Conservation (phyloP, 805 yeast genomes). For the Osmozyma mogii region DNA sequence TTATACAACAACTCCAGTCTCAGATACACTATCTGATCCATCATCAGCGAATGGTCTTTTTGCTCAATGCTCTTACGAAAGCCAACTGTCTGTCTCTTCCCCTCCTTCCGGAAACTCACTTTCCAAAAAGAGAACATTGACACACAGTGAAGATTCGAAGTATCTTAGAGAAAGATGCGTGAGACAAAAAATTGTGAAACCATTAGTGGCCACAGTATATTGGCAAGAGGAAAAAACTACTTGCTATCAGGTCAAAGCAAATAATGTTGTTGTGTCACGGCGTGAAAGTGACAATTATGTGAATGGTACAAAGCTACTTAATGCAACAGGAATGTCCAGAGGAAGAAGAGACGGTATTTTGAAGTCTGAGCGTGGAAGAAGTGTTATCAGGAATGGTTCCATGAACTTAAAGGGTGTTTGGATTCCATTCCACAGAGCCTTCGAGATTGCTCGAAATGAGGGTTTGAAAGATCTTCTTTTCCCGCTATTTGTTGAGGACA, state of each 20-base stretch:
- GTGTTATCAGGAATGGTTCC: constrained; percentile 28
- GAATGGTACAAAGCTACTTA: constrained; percentile 32
- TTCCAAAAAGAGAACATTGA: too few species aligned
- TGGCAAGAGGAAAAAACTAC: constrained; percentile 32
- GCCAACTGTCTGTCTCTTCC: too few species aligned
- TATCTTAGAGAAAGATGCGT: too few species aligned
- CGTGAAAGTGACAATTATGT: constrained; percentile 27
- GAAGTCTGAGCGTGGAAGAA: constrained; percentile 24
- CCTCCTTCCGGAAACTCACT: too few species aligned
- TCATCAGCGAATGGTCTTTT: too few species aligned
- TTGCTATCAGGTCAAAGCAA: constrained; percentile 31
- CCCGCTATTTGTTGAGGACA: constrained; percentile 27
- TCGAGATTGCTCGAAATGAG: constrained; percentile 33
- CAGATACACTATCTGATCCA: too few species aligned
- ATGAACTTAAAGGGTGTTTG: constrained; percentile 36
- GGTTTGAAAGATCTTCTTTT: constrained; percentile 25
- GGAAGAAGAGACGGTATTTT: constrained; percentile 35
- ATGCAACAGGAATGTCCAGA: constrained; percentile 32
- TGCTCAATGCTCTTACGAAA: too few species aligned
- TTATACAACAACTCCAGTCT: too few species aligned
- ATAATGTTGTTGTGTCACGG: constrained; percentile 26
- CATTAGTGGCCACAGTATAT: constrained; percentile 26
- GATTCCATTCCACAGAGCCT: constrained; percentile 33
- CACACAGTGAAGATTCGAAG: too few species aligned
- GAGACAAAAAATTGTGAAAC: too few species aligned